Conservation (phyloP, 1,139 yeast species). For the Yamadazyma membranifaciens region DNA sequence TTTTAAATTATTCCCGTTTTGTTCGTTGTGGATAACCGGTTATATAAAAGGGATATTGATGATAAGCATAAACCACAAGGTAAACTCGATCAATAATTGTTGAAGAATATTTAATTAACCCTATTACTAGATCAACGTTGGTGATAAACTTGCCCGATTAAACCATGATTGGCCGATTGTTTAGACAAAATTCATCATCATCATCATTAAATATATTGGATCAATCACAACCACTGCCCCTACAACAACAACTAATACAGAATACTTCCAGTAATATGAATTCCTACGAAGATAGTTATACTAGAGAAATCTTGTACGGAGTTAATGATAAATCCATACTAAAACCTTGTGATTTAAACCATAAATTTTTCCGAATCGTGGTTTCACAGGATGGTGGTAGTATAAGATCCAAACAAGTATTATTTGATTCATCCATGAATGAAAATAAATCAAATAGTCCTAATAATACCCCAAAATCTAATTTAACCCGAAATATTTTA, state of each 20-base stretch:
- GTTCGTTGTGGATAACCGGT: background rate
- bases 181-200: conserved; percentile 22
- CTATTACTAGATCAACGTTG: background rate
- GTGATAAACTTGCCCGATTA: background rate
- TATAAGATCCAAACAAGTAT: conserved; percentile 45
- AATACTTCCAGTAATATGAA: conserved; percentile 8
- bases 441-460: background rate
- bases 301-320: conserved; percentile 44
- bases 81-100: background rate
- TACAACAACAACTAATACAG: conserved; percentile 12
- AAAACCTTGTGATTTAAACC: conserved; percentile 31
- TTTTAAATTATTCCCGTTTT: background rate
- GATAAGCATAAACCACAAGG: background rate
- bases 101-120: background rate
- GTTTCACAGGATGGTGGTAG: conserved; percentile 55
- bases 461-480: conserved; percentile 3
- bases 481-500: conserved; percentile 14
- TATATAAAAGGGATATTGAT: background rate
- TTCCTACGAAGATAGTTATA: conserved; percentile 42
- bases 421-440: conserved; percentile 38
- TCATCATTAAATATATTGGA: conserved; percentile 7
- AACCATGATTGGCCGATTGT: conserved; percentile 29
- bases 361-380: conserved; percentile 40
- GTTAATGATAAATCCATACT: conserved; percentile 30
- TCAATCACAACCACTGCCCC: conserved; percentile 2